Base-by-base conservation (phyloP, 108 stramenopile species). In the Discostella stelligeroides region DNA sequence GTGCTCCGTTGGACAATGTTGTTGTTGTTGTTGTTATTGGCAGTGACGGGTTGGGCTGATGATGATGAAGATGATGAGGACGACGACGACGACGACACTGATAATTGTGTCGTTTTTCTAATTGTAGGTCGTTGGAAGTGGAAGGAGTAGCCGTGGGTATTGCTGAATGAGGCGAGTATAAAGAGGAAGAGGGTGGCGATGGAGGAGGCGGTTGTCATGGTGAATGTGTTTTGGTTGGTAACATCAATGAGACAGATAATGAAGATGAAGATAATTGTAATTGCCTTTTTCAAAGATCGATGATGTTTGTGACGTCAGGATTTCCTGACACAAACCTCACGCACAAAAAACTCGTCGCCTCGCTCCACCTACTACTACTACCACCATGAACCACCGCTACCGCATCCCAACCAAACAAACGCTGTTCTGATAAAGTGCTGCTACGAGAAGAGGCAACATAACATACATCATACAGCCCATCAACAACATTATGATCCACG, bases 81-180 rank as follows among this genome's bases (percentile, higher is more conserved):
- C 24, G 42, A 7, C 21, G 43, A 13, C 40, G 61, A 39, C 21
- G 58, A 37, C 20, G 38, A 15, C n/a, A 55, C 45, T 2, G 72
- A 46, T 38, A 41, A 21, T 57, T 56, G 38, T 10, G 70, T 25
- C 27, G 45, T 27, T 28, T 56, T 43, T n/a, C 34, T 8, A 8
- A 14, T 29, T 14, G 15, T 20, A 18, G 29, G 21, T 38, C 29
- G 45, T 28, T 30, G 50, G 45, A 20, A 10, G 7, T 9, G 66
- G 0, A 41, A 41, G 17, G 66, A 56, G 27, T 56, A 56, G 5
- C 27, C 55, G 42, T 40, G 13, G 42, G 54, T 56, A 58, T 40
- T 69, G 62, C 71, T 47, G 43, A 28, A 50, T 12, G 63, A 14
- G 53, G 62, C 61, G 54, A 57, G 7, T 62, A 63, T 37, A 50